Conservation (phyloP, 768 basidiomycete genomes). For the Tremella fuciformis region DNA sequence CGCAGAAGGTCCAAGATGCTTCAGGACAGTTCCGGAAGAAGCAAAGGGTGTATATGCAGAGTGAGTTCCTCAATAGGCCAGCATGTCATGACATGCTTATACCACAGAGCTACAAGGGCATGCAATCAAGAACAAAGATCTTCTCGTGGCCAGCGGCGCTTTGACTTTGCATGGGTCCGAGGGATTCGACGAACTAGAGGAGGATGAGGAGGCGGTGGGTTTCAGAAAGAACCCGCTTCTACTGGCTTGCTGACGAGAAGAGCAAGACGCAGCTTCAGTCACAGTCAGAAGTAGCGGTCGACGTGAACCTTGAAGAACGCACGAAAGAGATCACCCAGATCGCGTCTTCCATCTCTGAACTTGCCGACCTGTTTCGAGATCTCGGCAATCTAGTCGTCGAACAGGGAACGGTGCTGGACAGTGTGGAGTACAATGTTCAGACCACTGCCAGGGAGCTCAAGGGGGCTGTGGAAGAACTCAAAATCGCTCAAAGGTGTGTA, state of each 20-base stretch:
- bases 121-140: conserved; percentile 94
- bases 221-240: not conserved
- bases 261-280: conserved; percentile 52
- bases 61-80: conserved; percentile 57
- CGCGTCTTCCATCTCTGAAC: conserved; percentile 80
- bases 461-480: conserved; percentile 79
- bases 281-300: conserved; percentile 50
- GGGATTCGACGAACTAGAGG: conserved; percentile 77
- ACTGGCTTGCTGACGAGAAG: conserved; percentile 25
- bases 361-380: conserved; percentile 96
- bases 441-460: conserved; percentile 76
- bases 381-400: conserved; percentile 89
- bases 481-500: conserved; percentile 73
- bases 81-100: not conserved
- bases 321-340: conserved; percentile 79
- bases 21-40: conserved; percentile 93
- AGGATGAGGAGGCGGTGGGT: conserved; percentile 77
- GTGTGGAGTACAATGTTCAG: conserved; percentile 96
- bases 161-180: conserved; percentile 78
- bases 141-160: conserved; percentile 80
- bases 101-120: conserved; percentile 85
- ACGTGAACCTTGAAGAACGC: conserved; percentile 56
- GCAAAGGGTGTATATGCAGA: conserved; percentile 97
- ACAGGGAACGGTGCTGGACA: conserved; percentile 94
- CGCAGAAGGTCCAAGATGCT: conserved; percentile 91